Evolutionary conservation across 495 filamentous ascomycete species (phyloP), one percentile per base, ranked within the genome.

Genomic region (Xanthoparmelia taractica): DNA sequence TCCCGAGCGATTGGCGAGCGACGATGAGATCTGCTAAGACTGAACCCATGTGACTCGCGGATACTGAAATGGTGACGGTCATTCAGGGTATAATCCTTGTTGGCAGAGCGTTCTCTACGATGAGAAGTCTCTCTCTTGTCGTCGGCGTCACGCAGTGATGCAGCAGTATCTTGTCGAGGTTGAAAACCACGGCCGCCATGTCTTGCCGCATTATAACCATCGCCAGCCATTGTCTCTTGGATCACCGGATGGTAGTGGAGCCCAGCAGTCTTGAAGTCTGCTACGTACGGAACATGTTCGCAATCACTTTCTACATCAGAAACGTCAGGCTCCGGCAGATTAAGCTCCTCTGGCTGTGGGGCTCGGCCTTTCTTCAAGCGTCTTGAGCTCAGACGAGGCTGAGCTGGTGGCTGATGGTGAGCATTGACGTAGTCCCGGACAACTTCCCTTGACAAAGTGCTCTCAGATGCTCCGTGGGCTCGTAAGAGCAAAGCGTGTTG

Each of bases 1-100:
- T 89, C 84, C 63, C 87, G 76, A 25, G 86, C 85, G 56, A 84
- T 80, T 33, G 79, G 79, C 73, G 75, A 61, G 70, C 77, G 59
- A 36, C 61, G 61, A 60, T 80, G 76, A n/a, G 80, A 81, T 61
- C 74, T 75, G 48, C 79, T 73, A 29, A 85, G 73, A 62, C 77
- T 84, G 68, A 84, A 84, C 13, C 72, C 75, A 60, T 79, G 76
- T 25, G 64, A 60, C 45, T 68, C 72, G 0, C 61, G 65, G 23
- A 73, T 67, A 27, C 70, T 72, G 48, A 73, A 70, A 59, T 73
- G 72, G 41, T 63, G 60, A 18, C 72, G 66, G 33, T 72, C 62
- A 45, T 65, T 68, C 33, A 78, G 60, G 59, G 67, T 73, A 37
- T 59, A 61, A 25, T 43, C 57, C 20, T 67, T 67, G 10, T 29